Evolutionary conservation across 352 stramenopile genomes (phyloP).

Genomic region (Phytophthora constricta): DNA sequence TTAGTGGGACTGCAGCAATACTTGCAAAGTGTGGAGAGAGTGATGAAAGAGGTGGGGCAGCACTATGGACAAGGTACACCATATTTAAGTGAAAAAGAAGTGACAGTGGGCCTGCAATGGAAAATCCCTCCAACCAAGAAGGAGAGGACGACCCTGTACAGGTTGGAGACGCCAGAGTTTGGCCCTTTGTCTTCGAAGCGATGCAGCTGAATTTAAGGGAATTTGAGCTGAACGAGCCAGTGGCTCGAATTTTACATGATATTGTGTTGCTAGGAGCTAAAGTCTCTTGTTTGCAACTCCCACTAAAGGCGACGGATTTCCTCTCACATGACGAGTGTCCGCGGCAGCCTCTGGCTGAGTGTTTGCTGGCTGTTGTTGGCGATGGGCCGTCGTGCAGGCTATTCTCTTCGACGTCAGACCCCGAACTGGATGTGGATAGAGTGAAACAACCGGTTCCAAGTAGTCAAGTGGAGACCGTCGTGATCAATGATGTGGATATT

Average conservation of each 20-base stretch:
- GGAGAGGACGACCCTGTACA: too few species aligned
- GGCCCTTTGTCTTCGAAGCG: constrained; percentile 37
- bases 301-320: constrained; percentile 42
- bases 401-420: constrained; percentile 12
- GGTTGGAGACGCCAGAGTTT: background rate
- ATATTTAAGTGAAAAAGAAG: constrained; percentile 3
- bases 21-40: constrained; percentile 33
- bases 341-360: constrained; percentile 35
- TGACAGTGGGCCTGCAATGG: too few species aligned
- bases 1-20: constrained; percentile 35
- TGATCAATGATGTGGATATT: constrained; percentile 33
- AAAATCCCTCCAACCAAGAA: constrained; percentile 9
- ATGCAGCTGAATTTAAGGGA: constrained; percentile 47
- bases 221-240: constrained; percentile 44
- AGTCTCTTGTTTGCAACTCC: constrained; percentile 39
- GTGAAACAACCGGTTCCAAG: background rate
- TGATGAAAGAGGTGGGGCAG: constrained; percentile 14
- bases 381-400: constrained; percentile 11
- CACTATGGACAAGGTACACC: background rate
- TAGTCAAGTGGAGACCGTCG: constrained; percentile 23
- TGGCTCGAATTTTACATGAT: constrained; percentile 26
- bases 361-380: constrained; percentile 26
- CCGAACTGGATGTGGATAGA: background rate
- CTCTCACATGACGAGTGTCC: constrained; percentile 41
- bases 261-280: constrained; percentile 29